Percentiles rank a stretch among this genome's conserved stretches.
phyloP scores from a whole-genome alignment of 108 stramenopile species.

The Schizochytrium sp. region DNA sequence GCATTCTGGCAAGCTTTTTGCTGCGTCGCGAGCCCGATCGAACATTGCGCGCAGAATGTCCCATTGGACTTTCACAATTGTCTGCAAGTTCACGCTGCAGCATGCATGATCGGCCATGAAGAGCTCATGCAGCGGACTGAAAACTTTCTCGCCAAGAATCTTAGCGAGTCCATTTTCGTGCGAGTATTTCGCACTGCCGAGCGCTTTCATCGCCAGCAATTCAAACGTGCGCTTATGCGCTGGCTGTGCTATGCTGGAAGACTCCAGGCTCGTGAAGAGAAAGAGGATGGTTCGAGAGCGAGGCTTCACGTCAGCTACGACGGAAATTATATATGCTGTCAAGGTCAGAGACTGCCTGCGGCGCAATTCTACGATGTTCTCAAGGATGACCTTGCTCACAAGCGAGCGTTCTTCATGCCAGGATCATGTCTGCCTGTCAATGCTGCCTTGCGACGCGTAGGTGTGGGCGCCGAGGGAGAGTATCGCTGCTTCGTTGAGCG shows the following conservation, averaged over 20 bases:
- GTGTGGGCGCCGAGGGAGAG: background rate
- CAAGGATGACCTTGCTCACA: background rate
- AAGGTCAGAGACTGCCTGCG: background rate
- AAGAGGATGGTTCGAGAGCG: no score
- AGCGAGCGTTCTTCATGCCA: background rate
- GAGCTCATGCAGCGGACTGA: background rate
- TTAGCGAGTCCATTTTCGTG: background rate
- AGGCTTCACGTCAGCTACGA: background rate
- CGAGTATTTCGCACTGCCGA: background rate
- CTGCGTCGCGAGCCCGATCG: background rate
- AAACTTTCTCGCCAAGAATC: background rate
- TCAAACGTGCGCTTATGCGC: background rate
- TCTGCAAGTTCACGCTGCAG: background rate
- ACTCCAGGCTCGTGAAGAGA: background rate
- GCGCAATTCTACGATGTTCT: background rate
- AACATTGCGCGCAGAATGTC: background rate
- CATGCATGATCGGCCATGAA: background rate
- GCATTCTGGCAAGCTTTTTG: background rate
- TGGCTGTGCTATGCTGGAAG: background rate
- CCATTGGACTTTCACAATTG: background rate
- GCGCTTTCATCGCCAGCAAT: background rate
- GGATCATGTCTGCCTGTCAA: background rate
- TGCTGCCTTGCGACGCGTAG: background rate
- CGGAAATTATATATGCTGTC: background rate
- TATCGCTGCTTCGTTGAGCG: background rate